Percentiles rank a stretch among this genome's conserved stretches.
Conservation (phyloP, 345 rosid genomes). For the Populus pruinosa region DNA sequence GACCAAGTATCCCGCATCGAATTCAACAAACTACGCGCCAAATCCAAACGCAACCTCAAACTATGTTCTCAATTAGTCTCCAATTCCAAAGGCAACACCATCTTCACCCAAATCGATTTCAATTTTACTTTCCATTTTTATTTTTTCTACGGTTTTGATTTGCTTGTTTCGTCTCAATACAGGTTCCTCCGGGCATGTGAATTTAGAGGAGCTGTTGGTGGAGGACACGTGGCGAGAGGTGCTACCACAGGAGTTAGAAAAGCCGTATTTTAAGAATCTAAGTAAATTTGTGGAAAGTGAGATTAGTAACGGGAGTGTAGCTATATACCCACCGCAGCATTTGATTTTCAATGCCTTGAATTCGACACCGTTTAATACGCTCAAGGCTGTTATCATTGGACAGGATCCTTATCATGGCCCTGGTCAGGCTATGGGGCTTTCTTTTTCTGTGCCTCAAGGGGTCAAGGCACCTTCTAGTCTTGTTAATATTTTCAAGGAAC, state of each 20-base stretch:
- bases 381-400: conserved; percentile 85
- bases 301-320: conserved; percentile 24
- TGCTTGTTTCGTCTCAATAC: not conserved
- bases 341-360: conserved; percentile 82
- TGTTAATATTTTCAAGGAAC: conserved; percentile 84
- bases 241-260: conserved; percentile 63
- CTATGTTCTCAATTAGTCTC: conserved; percentile 56
- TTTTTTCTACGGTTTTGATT: not conserved
- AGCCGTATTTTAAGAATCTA: conserved; percentile 57
- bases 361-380: conserved; percentile 64
- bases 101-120: not conserved
- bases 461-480: conserved; percentile 82
- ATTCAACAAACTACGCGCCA: conserved; percentile 58
- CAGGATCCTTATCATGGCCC: conserved; percentile 99
- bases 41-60: conserved; percentile 64
- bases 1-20: conserved; percentile 56
- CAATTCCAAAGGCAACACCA: conserved; percentile 43
- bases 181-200: conserved; percentile 33
- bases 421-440: conserved; percentile 96
- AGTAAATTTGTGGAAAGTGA: conserved; percentile 60
- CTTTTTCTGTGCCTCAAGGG: conserved; percentile 87
- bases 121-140: not conserved
- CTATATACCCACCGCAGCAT: conserved; percentile 74
- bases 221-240: conserved; percentile 78
- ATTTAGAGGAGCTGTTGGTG: conserved; percentile 75